Conservation (phyloP, 768 basidiomycete genomes). For the Gelatoporia subvermispora region DNA sequence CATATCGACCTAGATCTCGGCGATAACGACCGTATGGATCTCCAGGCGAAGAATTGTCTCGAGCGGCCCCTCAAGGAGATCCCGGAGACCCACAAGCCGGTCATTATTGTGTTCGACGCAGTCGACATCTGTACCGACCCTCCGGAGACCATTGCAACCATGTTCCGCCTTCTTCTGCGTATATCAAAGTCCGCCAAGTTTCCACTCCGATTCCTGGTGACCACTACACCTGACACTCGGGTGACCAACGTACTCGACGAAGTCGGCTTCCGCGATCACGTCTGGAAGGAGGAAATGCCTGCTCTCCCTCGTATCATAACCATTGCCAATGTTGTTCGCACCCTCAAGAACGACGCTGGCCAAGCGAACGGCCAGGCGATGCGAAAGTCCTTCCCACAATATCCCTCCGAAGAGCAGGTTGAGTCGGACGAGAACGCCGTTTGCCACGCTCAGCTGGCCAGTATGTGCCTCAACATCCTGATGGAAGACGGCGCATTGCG, state of each 20-base stretch:
- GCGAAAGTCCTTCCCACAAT: neutral
- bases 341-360: neutral
- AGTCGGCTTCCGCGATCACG: neutral
- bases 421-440: neutral
- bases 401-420: neutral
- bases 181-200: neutral
- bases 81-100: neutral
- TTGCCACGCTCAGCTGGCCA: neutral
- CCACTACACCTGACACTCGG: neutral
- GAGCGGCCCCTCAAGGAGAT: slow-evolving; percentile 5
- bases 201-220: neutral
- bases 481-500: neutral
- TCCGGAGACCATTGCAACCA: neutral
- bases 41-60: slow-evolving; percentile 1
- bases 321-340: neutral
- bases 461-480: neutral
- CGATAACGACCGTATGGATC: too few species aligned
- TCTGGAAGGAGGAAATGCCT: neutral
- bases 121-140: neutral
- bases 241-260: too few species aligned
- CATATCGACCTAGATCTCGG: too few species aligned
- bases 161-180: neutral
- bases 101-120: slow-evolving; percentile 31
- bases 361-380: neutral
- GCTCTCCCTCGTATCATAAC: neutral